phyloP scores from a whole-genome alignment of 495 filamentous ascomycete genomes.

The Collariella sp. region DNA sequence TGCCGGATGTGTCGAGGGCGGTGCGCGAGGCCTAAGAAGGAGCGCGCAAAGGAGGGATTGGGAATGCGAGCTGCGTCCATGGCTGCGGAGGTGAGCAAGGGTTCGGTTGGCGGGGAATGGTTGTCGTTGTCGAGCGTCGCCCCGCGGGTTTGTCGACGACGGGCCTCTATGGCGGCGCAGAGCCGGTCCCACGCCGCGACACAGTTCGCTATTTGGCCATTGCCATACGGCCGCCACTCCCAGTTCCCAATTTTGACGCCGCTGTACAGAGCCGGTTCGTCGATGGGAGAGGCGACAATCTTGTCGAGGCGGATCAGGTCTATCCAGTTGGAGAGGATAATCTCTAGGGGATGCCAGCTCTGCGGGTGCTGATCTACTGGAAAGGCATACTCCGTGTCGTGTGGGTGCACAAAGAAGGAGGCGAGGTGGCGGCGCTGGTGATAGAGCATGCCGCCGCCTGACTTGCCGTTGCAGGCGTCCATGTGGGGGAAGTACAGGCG shows the following conservation, averaged over 20 bases:
- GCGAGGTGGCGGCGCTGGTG: not conserved
- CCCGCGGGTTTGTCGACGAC: not conserved
- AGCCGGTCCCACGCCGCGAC: slow-evolving; percentile 2
- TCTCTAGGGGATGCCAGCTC: not conserved
- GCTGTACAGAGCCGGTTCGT: not conserved
- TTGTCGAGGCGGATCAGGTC: not conserved
- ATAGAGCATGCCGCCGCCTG: slow-evolving; percentile 1
- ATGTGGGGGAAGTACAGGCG: not conserved
- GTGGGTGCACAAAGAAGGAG: not conserved
- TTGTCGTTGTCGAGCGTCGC: not conserved
- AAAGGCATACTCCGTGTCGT: not conserved
- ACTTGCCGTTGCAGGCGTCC: not conserved
- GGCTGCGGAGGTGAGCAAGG: not conserved
- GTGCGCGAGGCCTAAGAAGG: not conserved
- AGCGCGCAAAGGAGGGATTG: not conserved
- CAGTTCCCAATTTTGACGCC: not conserved
- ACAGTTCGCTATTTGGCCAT: not conserved
- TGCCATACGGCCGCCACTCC: slow-evolving; percentile 7
- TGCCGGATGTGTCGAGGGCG: not conserved
- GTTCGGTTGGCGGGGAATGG: not conserved
- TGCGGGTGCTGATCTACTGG: not conserved
- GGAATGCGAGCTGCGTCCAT: not conserved
- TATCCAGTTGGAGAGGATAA: not conserved
- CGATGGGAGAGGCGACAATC: not conserved
- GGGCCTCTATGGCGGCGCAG: not conserved